Percentiles rank a stretch among this genome's conserved stretches.
These are phyloP conservation scores for Colletotrichum tabaci DNA, from an alignment of 2,329 filamentous ascomycete genomes.

Conservation along the genomic window DNA sequence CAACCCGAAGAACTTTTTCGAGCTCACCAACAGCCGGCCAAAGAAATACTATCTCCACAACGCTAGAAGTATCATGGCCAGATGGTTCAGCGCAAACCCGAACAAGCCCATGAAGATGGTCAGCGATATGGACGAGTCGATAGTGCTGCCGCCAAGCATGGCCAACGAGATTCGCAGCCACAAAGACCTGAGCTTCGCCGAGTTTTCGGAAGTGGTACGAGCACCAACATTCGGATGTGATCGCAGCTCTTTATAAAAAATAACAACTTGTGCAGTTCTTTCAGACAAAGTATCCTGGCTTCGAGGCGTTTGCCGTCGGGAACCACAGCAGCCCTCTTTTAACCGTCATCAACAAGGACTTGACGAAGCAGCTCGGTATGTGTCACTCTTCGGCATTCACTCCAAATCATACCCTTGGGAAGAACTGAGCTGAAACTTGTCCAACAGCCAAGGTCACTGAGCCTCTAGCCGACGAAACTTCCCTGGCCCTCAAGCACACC, in stretches of 20 bases:
- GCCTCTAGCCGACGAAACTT: slow-evolving; percentile 27
- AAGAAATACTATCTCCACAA: slow-evolving; percentile 11
- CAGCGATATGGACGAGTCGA: slow-evolving; percentile 11
- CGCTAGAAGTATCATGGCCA: slow-evolving; percentile 13
- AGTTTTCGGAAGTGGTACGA: slow-evolving; percentile 1
- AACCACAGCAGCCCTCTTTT: slow-evolving; percentile 11
- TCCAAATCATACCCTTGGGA: too few species aligned
- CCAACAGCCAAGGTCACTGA: slow-evolving; percentile 31
- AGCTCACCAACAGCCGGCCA: slow-evolving; percentile 22
- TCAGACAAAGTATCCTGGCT: slow-evolving; percentile 6
- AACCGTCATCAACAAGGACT: slow-evolving; percentile 28
- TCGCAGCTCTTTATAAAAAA: neutral
- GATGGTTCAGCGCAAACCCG: slow-evolving; percentile 29
- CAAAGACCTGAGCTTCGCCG: slow-evolving; percentile 8
- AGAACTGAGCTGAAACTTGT: too few species aligned
- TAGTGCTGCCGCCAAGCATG: slow-evolving; percentile 22
- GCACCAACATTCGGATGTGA: neutral
- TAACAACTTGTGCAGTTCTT: slow-evolving; percentile 8
- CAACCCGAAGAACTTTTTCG: slow-evolving; percentile 20
- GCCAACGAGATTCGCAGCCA: slow-evolving; percentile 29
- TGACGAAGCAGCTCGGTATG: slow-evolving; percentile 28
- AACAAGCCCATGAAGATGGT: slow-evolving; percentile 18
- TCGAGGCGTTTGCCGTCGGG: slow-evolving; percentile 27
- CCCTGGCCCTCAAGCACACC: slow-evolving; percentile 10
- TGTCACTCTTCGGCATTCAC: neutral